Percentiles rank a stretch among this genome's conserved stretches.
Evolutionary conservation across 176 grass and related monocot species (phyloP).

Genomic region (Bromus sterilis): DNA sequence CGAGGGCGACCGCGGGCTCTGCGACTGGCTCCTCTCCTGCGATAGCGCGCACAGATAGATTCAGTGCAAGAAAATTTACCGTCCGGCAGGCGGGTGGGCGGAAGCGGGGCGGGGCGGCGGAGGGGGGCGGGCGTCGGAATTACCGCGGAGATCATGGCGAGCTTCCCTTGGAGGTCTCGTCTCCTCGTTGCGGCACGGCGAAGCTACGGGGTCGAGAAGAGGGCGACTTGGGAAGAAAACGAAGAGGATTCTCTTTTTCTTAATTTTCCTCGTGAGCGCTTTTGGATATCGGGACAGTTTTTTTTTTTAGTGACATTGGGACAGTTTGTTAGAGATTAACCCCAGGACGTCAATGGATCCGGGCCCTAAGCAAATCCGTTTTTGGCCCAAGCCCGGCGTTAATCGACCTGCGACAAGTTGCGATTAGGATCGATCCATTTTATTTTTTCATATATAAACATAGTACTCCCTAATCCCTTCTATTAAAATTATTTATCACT

Average conservation of each 20-base stretch:
- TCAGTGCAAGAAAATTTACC: slow-evolving; percentile 15
- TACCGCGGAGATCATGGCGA: slow-evolving; percentile 79
- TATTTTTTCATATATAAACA: not conserved
- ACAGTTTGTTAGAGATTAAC: slow-evolving; percentile 6
- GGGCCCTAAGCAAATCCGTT: not conserved
- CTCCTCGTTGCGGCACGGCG: slow-evolving; percentile 26
- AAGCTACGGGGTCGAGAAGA: slow-evolving; percentile 23
- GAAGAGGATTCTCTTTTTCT: not conserved
- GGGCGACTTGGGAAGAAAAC: slow-evolving; percentile 11
- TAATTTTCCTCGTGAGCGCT: slow-evolving; percentile 1
- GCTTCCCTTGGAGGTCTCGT: slow-evolving; percentile 32
- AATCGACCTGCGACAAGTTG: not conserved
- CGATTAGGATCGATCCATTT: not conserved
- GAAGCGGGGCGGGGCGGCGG: not conserved
- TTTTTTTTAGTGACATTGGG: no score
- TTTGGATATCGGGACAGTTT: not conserved
- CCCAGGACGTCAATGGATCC: not conserved
- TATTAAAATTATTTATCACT: no score
- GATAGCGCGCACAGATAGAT: slow-evolving; percentile 28
- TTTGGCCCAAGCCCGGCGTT: not conserved
- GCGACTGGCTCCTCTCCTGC: slow-evolving; percentile 72
- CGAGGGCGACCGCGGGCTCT: slow-evolving; percentile 68
- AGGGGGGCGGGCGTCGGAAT: not conserved
- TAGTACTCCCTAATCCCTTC: no score
- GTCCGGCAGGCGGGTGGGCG: no score